These are phyloP conservation scores for Tulasnella sp. DNA, from an alignment of 768 basidiomycete genomes.

Conservation along the genomic window DNA sequence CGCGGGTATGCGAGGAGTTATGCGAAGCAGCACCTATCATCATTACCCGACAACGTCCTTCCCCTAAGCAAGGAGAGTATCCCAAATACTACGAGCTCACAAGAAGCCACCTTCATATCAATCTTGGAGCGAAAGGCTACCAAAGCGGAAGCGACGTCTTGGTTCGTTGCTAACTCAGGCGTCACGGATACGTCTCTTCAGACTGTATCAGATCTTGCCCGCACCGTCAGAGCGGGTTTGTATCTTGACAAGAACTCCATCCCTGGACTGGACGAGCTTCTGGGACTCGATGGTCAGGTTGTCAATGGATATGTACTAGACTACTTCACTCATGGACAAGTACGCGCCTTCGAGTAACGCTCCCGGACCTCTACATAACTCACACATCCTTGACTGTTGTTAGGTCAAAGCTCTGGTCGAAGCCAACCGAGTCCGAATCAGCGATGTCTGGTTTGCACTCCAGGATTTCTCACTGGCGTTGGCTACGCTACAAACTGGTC, in stretches of 20 bases:
- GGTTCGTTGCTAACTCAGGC: conserved; percentile 58
- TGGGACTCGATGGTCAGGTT: conserved; percentile 15
- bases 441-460: conserved; percentile 54
- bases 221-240: conserved; percentile 41
- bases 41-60: conserved; percentile 30
- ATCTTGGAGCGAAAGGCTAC: conserved; percentile 18
- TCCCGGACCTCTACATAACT: neutral
- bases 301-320: conserved; percentile 58
- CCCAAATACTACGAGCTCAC: conserved; percentile 8
- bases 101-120: conserved; percentile 23
- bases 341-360: conserved; percentile 9
- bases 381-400: too few species aligned
- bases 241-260: conserved; percentile 48
- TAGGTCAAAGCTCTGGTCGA: neutral
- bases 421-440: conserved; percentile 26
- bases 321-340: conserved; percentile 56
- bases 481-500: conserved; percentile 35
- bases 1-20: conserved; percentile 42
- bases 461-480: conserved; percentile 47
- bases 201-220: conserved; percentile 40
- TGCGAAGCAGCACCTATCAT: conserved; percentile 27
- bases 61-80: conserved; percentile 35
- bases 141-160: conserved; percentile 37
- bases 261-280: conserved; percentile 34
- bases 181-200: conserved; percentile 41